phyloP scores from a whole-genome alignment of 306 rosid species.

The Trichosanthes cucumerina region DNA sequence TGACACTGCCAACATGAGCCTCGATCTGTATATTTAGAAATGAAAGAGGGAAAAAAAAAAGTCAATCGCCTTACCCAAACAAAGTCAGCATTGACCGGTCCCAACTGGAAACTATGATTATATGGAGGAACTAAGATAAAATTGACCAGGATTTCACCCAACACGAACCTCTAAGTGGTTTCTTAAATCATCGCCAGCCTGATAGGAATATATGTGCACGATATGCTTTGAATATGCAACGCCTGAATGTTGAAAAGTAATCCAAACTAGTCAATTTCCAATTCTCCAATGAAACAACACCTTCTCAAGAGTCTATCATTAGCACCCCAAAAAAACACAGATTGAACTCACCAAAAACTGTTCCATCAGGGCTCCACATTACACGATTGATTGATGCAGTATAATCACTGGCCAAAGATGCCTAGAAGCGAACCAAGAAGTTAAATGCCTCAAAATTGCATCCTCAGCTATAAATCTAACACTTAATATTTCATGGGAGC shows the following conservation, averaged over 20 bases:
- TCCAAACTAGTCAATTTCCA: constrained; percentile 10
- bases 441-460: not conserved
- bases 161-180: constrained; percentile 86
- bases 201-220: constrained; percentile 85
- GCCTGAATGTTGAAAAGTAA: constrained; percentile 37
- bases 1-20: constrained; percentile 92
- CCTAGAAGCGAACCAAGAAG: constrained; percentile 36
- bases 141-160: constrained; percentile 8
- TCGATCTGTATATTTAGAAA: constrained; percentile 53
- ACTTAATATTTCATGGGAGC: not conserved
- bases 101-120: not conserved
- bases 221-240: constrained; percentile 96
- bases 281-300: constrained; percentile 4
- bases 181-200: constrained; percentile 76
- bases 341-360: constrained; percentile 55
- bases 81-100: not conserved
- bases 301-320: not conserved
- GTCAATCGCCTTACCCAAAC: not conserved
- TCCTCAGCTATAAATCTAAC: constrained; percentile 6
- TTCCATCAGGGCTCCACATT: constrained; percentile 96
- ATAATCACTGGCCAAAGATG: constrained; percentile 62
- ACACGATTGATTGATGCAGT: constrained; percentile 83
- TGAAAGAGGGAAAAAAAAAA: not conserved
- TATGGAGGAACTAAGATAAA: constrained; percentile 10
- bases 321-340: not conserved